Evolutionary conservation across 1,284 basidiomycete genomes (phyloP).

Genomic region (Cryptococcus sp.): DNA sequence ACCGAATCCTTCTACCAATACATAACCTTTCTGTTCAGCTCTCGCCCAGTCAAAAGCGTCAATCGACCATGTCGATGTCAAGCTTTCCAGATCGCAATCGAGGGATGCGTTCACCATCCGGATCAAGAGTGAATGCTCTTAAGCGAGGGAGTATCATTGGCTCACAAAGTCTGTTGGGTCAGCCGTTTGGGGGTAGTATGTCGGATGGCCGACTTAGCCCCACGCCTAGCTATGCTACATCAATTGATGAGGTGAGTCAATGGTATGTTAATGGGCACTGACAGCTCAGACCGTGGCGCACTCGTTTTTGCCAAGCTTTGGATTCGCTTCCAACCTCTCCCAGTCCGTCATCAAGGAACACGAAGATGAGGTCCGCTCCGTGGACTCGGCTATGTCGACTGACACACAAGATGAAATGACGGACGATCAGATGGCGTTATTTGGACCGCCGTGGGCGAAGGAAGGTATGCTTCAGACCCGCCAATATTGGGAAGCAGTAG

Average conservation of each 20-base stretch:
- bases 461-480: slow-evolving; percentile 93
- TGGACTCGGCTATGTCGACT: slow-evolving; percentile 59
- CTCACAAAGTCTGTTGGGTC: slow-evolving; percentile 64
- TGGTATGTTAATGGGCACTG: background rate
- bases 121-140: slow-evolving; percentile 60
- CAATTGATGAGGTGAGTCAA: slow-evolving; percentile 65
- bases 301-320: slow-evolving; percentile 67
- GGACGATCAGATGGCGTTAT: slow-evolving; percentile 88
- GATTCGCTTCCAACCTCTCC: slow-evolving; percentile 91
- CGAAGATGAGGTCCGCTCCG: slow-evolving; percentile 79
- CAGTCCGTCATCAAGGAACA: slow-evolving; percentile 95
- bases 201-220: slow-evolving; percentile 80
- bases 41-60: slow-evolving; percentile 25
- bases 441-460: slow-evolving; percentile 97
- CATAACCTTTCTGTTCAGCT: slow-evolving; percentile 51
- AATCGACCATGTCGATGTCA: slow-evolving; percentile 23
- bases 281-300: background rate
- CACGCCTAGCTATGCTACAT: slow-evolving; percentile 80
- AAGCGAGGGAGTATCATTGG: slow-evolving; percentile 87
- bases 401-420: slow-evolving; percentile 55
- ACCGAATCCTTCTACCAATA: slow-evolving; percentile 80
- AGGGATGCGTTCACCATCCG: slow-evolving; percentile 28
- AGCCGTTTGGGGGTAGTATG: slow-evolving; percentile 34
- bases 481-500: slow-evolving; percentile 79
- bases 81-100: slow-evolving; percentile 2